phyloP scores from a whole-genome alignment of 1,139 yeast genomes.

The Saccharomyces hybrid region DNA sequence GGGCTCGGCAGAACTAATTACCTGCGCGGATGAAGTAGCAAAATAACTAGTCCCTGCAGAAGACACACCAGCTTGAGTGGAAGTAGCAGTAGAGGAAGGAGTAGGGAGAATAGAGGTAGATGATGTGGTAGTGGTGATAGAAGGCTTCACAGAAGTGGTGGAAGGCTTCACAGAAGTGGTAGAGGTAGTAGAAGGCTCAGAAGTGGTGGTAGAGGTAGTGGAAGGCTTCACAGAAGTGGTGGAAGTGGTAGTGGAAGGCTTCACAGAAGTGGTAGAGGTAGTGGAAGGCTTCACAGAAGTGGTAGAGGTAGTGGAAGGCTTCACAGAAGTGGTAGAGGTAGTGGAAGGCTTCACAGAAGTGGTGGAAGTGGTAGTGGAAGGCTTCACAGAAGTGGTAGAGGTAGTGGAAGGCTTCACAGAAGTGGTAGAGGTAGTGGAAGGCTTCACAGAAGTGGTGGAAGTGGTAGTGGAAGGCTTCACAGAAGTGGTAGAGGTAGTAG shows the following conservation, averaged over 20 bases:
- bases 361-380: neutral
- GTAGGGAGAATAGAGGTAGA: too few relatives aligned
- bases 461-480: neutral
- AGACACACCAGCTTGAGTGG: too few relatives aligned
- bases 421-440: neutral
- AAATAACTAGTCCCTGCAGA: too few relatives aligned
- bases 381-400: neutral
- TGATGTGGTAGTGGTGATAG: neutral
- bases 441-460: neutral
- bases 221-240: neutral
- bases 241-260: neutral
- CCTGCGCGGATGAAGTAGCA: too few relatives aligned
- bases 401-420: neutral
- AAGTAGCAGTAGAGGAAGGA: neutral
- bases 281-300: neutral
- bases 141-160: neutral
- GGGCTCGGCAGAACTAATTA: neutral
- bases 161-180: neutral
- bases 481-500: neutral
- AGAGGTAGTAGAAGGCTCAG: neutral
- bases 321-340: neutral
- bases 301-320: neutral
- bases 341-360: neutral
- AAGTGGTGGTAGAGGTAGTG: neutral
- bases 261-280: neutral